These are phyloP conservation scores for Circinella minor DNA, from an alignment of 371 early-diverging fungal genomes.

Conservation along the genomic window DNA sequence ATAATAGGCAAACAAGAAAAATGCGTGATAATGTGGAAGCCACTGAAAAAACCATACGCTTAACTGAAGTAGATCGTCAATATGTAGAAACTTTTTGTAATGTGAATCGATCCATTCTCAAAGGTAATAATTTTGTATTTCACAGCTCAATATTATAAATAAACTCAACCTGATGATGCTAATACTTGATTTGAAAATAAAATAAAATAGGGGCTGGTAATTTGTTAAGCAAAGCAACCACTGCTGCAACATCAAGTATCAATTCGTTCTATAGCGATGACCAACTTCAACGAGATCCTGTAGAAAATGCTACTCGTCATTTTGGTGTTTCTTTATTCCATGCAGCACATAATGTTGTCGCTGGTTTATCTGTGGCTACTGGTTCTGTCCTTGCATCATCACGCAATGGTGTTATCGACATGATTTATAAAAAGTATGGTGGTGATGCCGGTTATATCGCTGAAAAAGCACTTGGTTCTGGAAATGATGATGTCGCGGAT, in stretches of 20 bases:
- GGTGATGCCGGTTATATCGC: constrained; percentile 42
- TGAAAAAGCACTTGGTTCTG: constrained; percentile 34
- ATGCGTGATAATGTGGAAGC: constrained; percentile 28
- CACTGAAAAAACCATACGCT: constrained; percentile 21
- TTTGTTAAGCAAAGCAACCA: constrained; percentile 30
- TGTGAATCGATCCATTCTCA: constrained; percentile 29
- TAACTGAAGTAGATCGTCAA: constrained; percentile 31
- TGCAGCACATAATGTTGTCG: constrained; percentile 37
- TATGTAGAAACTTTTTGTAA: constrained; percentile 34
- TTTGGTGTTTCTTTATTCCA: constrained; percentile 41
- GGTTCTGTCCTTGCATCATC: constrained; percentile 32
- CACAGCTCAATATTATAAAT: background rate
- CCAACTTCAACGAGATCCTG: constrained; percentile 25
- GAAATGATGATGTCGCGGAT: constrained; percentile 26
- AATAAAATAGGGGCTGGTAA: constrained; percentile 19
- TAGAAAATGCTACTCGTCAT: constrained; percentile 30
- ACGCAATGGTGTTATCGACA: constrained; percentile 33
- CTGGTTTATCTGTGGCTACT: constrained; percentile 39
- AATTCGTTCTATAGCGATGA: constrained; percentile 21
- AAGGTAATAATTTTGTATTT: constrained; percentile 15
- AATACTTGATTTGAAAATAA: background rate
- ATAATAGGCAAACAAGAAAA: background rate
- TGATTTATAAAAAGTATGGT: constrained; percentile 46
- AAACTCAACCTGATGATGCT: no score
- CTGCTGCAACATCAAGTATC: constrained; percentile 25